Evolutionary conservation across 148 eudicot genomes (phyloP), one percentile per base, ranked within the genome.

Genomic region (Polygonum maritimum): DNA sequence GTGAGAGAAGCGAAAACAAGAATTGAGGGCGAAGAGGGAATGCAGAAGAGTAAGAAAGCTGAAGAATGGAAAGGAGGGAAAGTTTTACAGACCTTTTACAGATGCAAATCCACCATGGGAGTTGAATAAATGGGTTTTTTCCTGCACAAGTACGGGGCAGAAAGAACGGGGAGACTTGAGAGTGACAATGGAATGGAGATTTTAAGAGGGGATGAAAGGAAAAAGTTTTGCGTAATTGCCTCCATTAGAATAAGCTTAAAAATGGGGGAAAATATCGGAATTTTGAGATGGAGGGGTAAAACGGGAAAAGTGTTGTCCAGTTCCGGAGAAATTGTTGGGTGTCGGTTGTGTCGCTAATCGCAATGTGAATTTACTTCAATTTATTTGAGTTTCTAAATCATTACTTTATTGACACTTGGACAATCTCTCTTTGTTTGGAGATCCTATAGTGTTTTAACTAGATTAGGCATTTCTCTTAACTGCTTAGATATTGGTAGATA

Each of bases 81-180:
- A 67, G 71, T 67, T 67, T 36, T 7, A 65, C 71, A 67, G 44
- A 67, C 71, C 71, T 67, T 67, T 67, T 67, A 67, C 39, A 36
- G 71, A 67, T 67, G 71, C 71, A 67, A 67, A 67, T 35, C 71
- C 71, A 67, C 71, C 71, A 67, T 67, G 71, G 21, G 44, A 36
- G 71, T 36, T 36, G 71, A 4, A 16, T 22, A 60, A 22, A 60
- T 60, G 36, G 31, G 69, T 21, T 58, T 58, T 60, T 60, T 22
- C 39, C 39, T 21, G 35, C 65, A 21, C 26, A 55, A 9, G 62
- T 19, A 21, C 22, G 63, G 33, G 7, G 33, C 41, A 36, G 71
- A 67, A 2, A 62, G 69, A 31, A 62, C 13, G 44, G 71, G 69
- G 45, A 67, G 71, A 5, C 71, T 67, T 38, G 71, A 67, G 71